Base-by-base conservation (phyloP, 225 moss, liverwort and hornwort genomes). In the Marchantia polymorpha region DNA sequence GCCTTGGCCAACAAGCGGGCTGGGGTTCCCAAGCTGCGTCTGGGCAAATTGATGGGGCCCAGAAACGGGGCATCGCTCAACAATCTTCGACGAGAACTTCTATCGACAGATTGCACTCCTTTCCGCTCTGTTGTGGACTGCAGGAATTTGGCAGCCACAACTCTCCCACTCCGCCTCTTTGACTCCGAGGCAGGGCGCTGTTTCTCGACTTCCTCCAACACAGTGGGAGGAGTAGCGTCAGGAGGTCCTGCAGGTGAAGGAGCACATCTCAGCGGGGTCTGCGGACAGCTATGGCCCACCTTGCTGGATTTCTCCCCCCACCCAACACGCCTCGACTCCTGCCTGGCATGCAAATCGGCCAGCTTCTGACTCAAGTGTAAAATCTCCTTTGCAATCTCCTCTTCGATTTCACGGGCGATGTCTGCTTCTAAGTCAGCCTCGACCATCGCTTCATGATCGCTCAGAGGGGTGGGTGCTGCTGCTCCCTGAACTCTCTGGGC, bases 371-470 rank as follows among this genome's bases (percentile, higher is more conserved):
- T 96, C 46, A 96, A 82, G 55, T 90, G 68, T 51, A 84, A 58
- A 72, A 96, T 94, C 80, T 96, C 96, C 19, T 89, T 86, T 13
- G 89, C 90, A 77, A 96, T 94, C 78, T 96, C 87, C 60, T 92
- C 90, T 82, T 96, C 94, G 12, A 92, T 90, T 23, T 89, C 88
- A 23, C 88, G 89, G 55, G 89, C 89, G 5, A 87, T 84, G 79
- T 94, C 94, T 74, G 89, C 86, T 71, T 92, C 91, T 27, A 92
- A 73, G 65, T 92, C 91, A 27, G 86, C 79, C 60, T 91, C 85
- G 56, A 90, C 85, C 60, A 74, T 82, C 0, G 81, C 31, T n/a
- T 82, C 72, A 12, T 59, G 64, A 6, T 69, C 68, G 6, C 47
- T 29, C 16, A 22, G 27, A 55, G 74, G 23, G 39, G 39, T 39